Evolutionary conservation across 1,284 basidiomycete species (phyloP), one percentile per base, ranked within the genome.

Genomic region (Leccinum griseonigrum): DNA sequence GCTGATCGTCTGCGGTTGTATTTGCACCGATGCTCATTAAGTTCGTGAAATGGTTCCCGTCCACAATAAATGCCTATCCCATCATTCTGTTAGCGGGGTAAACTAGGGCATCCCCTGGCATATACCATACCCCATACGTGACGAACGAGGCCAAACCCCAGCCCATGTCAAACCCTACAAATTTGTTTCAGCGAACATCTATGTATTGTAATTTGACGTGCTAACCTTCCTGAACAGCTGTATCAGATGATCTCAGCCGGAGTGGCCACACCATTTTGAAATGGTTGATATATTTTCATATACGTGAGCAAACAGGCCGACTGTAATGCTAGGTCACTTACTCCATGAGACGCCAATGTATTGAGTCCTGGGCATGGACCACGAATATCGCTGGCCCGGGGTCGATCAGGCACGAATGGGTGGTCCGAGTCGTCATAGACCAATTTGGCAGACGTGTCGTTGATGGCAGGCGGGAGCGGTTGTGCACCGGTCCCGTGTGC

Each of bases 331-430:
- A 18, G 16, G 13, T 22, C 22, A 62, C 69, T 63, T 26, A 74
- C 69, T 26, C 78, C 77, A 46, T 80, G 78, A 67, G 80, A 81
- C 16, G 78, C 80, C 16, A 81, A 69, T 1, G 79, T 69, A 62
- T 82, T 83, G 32, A 82, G 69, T 13, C 76, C 85, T 4, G 84
- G 81, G 60, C 81, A 82, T 1, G 81, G 80, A 16, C 77, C 75
- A 28, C 86, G 70, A 18, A 74, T 64, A 32, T 76, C 72, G 29
- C 71, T 64, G 28, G 22, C 22, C 22, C 22, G 22, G 22, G 69
- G 64, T 13, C 8, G 59, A 38, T 63, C 59, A 3, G 62, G 61
- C 2, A 32, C 2, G 51, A 48, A 74, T 26, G 70, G 70, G 40
- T 71, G 72, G 2, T 34, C 58, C 1, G 22, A 26, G 22, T 18